Percentiles rank a stretch among this genome's conserved stretches.
Evolutionary conservation across 768 basidiomycete genomes (phyloP).

Genomic region (Auriscalpium orientale): DNA sequence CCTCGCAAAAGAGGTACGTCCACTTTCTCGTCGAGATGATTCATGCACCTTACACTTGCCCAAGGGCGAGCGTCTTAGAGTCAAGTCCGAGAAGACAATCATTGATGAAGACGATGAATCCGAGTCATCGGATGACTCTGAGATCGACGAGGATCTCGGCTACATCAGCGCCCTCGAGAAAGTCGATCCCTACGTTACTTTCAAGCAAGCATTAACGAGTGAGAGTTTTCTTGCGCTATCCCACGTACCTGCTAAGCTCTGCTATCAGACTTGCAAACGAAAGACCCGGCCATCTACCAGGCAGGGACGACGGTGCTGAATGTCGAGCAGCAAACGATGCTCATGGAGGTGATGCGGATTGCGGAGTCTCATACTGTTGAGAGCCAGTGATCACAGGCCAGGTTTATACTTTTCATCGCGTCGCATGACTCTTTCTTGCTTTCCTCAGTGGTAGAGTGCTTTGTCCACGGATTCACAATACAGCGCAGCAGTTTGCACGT

Average conservation of each 20-base stretch:
- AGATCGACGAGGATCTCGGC: slow-evolving; percentile 76
- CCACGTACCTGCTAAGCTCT: background rate
- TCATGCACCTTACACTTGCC: background rate
- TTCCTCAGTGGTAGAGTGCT: too few species aligned
- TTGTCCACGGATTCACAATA: too few species aligned
- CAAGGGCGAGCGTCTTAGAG: slow-evolving; percentile 68
- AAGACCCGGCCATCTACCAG: slow-evolving; percentile 62
- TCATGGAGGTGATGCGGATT: slow-evolving; percentile 77
- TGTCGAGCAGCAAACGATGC: slow-evolving; percentile 68
- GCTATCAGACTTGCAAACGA: slow-evolving; percentile 61
- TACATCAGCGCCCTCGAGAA: slow-evolving; percentile 79
- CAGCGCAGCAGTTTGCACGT: too few species aligned
- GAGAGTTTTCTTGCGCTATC: slow-evolving; percentile 15
- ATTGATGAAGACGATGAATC: slow-evolving; percentile 25
- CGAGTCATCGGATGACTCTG: slow-evolving; percentile 38
- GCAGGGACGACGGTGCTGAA: slow-evolving; percentile 62
- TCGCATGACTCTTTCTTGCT: too few species aligned
- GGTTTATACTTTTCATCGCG: too few species aligned
- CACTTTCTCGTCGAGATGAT: slow-evolving; percentile 1
- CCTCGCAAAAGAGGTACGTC: slow-evolving; percentile 69
- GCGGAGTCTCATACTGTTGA: background rate
- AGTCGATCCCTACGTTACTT: slow-evolving; percentile 69
- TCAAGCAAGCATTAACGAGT: slow-evolving; percentile 77
- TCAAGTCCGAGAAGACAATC: slow-evolving; percentile 41
- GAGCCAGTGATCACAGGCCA: background rate